Base-by-base conservation (phyloP, 2,329 filamentous ascomycete genomes). In the Verruconis gallopava region DNA sequence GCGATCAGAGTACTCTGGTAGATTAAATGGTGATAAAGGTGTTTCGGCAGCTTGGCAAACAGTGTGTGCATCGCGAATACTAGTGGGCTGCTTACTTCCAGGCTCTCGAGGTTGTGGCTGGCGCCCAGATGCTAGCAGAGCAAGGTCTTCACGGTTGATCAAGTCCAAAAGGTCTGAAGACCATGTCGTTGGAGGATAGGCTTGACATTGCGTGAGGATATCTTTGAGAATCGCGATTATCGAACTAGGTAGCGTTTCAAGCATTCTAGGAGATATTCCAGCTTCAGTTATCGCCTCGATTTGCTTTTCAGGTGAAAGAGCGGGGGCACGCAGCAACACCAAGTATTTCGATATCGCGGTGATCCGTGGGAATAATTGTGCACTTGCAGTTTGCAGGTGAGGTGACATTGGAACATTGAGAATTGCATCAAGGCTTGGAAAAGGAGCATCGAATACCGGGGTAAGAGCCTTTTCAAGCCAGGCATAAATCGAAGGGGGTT, bases 231-330 rank as follows among this genome's bases (percentile, higher is more conserved):
- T 81, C 2, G 80, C 75, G 42, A 83, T 72, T n/a, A 95, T 69
- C 19, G 84, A 78, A 58, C 93, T 85, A 2, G 91, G 89, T 1
- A 96, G 66, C 1, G 83, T 86, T 48, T 93, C 84, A 13, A 96
- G 70, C 38, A 88, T 65, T 18, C 72, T 66, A 6, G 63, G 60
- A 4, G 72, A 77, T 37, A 94, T 75, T 0, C 80, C 79, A 46
- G 79, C 79, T 34, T 75, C 66, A 45, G 79, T 70, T 63, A 95
- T 79, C 18, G 79, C 69, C 54, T 91, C 79, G 2, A 93, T 80
- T 48, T 81, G 41, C 25, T 43, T 38, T 5, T 43, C 14, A 17
- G 34, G 21, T 17, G 41, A 17, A 20, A 38, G 41, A 5, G 20
- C 17, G 5, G 21, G 21, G 11, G 40, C 40, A 36, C 20, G 32